phyloP scores from a whole-genome alignment of 257 asterid genomes.

The Oldenlandia corymbosa region DNA sequence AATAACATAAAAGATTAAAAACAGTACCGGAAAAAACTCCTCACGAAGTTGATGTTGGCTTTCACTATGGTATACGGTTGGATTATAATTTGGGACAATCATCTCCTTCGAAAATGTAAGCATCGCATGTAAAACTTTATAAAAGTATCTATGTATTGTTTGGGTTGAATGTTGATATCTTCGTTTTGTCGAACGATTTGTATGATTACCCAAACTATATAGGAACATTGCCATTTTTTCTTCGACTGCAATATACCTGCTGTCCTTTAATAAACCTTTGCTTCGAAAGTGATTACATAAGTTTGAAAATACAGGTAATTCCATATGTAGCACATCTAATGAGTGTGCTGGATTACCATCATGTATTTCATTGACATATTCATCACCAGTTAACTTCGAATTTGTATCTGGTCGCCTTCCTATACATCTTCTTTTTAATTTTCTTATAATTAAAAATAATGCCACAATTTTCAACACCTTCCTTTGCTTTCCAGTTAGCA shows the following conservation, averaged over 20 bases:
- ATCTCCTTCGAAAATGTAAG: neutral
- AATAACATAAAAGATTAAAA: neutral
- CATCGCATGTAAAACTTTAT: neutral
- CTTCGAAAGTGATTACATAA: neutral
- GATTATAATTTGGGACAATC: neutral
- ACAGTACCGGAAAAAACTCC: neutral
- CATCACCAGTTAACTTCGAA: too few species aligned
- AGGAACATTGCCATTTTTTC: slow-evolving; percentile 3
- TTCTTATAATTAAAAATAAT: too few species aligned
- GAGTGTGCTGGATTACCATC: too few species aligned
- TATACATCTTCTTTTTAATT: too few species aligned
- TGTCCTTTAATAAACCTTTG: neutral
- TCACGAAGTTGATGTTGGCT: neutral
- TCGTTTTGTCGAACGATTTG: neutral
- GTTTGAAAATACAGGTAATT: too few species aligned
- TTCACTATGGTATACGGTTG: neutral
- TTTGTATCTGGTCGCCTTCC: too few species aligned
- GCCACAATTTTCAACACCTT: neutral
- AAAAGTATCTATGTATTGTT: neutral
- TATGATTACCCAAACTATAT: neutral
- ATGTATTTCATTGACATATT: too few species aligned
- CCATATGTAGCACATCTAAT: too few species aligned
- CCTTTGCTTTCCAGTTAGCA: too few species aligned
- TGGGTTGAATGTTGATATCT: neutral
- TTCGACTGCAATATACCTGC: neutral